Conservation (phyloP, 2,329 filamentous ascomycete species). For the Colletotrichum camelliae region DNA sequence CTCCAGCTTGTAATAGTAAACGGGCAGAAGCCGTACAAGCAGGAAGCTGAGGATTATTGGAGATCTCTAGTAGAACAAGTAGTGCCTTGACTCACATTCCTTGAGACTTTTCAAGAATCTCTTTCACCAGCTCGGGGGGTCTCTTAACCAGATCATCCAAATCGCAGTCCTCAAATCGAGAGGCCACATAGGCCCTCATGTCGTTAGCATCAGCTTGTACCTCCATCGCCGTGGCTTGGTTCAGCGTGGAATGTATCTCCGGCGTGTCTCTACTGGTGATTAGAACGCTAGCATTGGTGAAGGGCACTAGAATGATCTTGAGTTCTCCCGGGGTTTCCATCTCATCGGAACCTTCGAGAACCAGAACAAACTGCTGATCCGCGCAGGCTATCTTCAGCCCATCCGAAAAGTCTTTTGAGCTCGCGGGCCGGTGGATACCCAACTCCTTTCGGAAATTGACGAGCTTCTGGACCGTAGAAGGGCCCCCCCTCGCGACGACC, state of each 20-base stretch:
- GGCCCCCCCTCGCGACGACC: rapidly evolving
- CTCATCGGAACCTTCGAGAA: background rate
- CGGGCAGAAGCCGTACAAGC: background rate
- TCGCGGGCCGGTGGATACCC: rapidly evolving
- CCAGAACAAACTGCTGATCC: background rate
- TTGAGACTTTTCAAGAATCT: background rate
- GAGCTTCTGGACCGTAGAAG: background rate
- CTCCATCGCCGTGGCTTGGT: background rate
- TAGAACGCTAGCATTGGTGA: background rate
- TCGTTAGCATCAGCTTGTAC: background rate
- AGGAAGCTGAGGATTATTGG: background rate
- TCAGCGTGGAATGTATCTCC: background rate
- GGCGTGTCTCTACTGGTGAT: background rate
- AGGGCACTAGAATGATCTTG: background rate
- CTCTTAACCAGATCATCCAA: background rate
- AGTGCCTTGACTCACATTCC: background rate
- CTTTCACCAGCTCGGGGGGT: background rate
- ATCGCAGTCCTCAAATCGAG: background rate
- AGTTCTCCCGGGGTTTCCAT: background rate
- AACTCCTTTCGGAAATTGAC: background rate
- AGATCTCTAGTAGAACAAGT: rapidly evolving
- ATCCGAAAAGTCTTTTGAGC: background rate
- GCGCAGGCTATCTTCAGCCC: background rate
- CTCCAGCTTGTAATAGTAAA: too few relatives aligned
- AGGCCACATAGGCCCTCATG: background rate